Evolutionary conservation across 306 rosid species (phyloP), one percentile per base, ranked within the genome.

Genomic region (Quercus aquifolioides): DNA sequence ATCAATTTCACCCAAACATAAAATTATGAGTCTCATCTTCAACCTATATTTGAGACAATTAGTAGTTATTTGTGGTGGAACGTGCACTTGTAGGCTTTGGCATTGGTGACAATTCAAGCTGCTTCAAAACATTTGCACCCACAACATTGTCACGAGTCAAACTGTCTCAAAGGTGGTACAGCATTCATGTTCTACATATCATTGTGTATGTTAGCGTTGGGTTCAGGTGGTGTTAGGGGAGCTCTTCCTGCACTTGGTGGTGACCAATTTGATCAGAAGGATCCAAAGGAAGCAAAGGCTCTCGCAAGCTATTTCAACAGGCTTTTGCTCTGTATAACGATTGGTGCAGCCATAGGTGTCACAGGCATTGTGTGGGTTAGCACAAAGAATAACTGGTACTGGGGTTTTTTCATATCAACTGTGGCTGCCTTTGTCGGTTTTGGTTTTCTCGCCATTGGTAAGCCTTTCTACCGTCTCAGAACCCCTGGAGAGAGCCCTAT

Each of bases 171-270:
- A 79, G 98, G 94, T 19, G 85, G 85, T 11, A 64, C 67, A 5
- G 87, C 89, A 19, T 65, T 81, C 15, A 80, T 88, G 88, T 85
- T 93, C 31, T 91, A 93, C 82, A 70, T 80, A 13, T 88, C 97
- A 5, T 58, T 93, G 38, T 83, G 78, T 72, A 15, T 93, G 65
- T 64, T 87, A 25, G 98, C 98, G 68, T 60, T 91, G 57, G 97
- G 97, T 1, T 72, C 85, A 0, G 98, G 98, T 6, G 98, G 97
- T 10, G 94, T 91, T 4, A 90, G 89, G 79, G 97, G 97, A 23
- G 83, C 93, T 0, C 86, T 93, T 74, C 89, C 98, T 3, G 83
- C 97, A 21, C 88, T 93, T 51, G 98, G 98, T 28, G 97, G 94
- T 6, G 98, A 93, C 69, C 97, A 93, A 43, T 93, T 91, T 74